Evolutionary conservation across 495 filamentous ascomycete species (phyloP), one percentile per base, ranked within the genome.

Genomic region (Cercophora sp.): DNA sequence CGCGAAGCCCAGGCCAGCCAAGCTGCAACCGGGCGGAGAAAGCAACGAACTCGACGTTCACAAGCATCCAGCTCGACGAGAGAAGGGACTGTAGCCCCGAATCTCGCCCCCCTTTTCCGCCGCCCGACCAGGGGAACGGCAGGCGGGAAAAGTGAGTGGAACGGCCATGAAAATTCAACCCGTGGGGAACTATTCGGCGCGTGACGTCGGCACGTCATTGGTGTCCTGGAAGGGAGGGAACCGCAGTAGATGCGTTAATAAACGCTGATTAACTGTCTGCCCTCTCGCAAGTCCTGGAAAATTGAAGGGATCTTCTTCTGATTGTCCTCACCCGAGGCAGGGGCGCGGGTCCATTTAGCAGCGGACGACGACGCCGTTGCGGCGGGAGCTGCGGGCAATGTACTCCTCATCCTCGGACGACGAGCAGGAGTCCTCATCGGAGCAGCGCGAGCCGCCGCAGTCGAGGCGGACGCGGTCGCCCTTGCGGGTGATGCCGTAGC

Each of bases 401-500:
- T 84, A 80, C 56, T 85, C 81, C 49, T 79, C 79, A 57, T 80
- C 79, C 36, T 74, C 70, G 19, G 75, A 78, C 27, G 67, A 78
- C 25, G 67, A 83, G 67, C 79, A 83, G 2, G 78, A 81, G 59
- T 84, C 79, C 53, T 79, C 77, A 73, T 87, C 91, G 52, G 87
- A 86, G 69, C 91, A 96, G 64, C 89, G 84, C 53, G 80, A 74
- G 55, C 91, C 91, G 37, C 89, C 89, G 61, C 91, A 96, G 79
- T 96, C 91, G 55, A 96, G 82, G 80, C 90, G 93, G 80, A 96
- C 86, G 51, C 89, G 81, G 65, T 91, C 86, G 54, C 91, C 91
- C 73, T 84, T 83, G 72, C 90, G 87, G 52, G 91, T 96, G 77
- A 96, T 94, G 50, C 91, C 91, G 76, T 93, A 96, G 76, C 91